phyloP scores from a whole-genome alignment of 75 land plant species.

The Selaginella moellendorffii region DNA sequence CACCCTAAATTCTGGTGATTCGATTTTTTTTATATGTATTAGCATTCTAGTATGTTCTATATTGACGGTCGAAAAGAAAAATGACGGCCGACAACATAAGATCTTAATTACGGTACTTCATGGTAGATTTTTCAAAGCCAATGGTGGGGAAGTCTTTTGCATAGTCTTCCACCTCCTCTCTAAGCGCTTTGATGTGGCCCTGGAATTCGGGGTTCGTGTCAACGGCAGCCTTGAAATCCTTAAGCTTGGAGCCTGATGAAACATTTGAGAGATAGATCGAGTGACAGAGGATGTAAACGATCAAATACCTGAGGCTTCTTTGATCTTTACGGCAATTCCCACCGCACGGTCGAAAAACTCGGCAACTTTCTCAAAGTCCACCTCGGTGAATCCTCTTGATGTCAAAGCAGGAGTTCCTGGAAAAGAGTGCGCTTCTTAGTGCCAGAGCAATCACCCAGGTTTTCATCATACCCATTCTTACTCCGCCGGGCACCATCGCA shows the following conservation, averaged over 20 bases:
- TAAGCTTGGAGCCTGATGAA: constrained; percentile 77
- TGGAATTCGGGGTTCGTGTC: constrained; percentile 33
- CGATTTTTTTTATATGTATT: no score
- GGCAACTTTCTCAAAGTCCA: constrained; percentile 86
- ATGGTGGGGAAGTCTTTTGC: constrained; percentile 94
- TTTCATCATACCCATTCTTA: constrained; percentile 65
- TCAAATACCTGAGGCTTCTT: constrained; percentile 48
- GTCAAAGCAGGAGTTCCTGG: constrained; percentile 95
- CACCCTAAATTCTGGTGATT: no score
- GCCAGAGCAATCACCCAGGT: not conserved
- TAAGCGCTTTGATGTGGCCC: constrained; percentile 55
- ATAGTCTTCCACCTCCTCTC: constrained; percentile 67
- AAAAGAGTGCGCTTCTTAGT: not conserved
- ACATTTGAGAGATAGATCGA: constrained; percentile 4
- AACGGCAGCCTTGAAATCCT: constrained; percentile 78
- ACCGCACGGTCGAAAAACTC: constrained; percentile 81
- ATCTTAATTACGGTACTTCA: constrained; percentile 45
- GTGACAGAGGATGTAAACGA: no score
- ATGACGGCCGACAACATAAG: no score
- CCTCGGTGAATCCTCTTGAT: constrained; percentile 83
- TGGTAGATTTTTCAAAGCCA: constrained; percentile 83
- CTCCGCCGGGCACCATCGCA: constrained; percentile 98
- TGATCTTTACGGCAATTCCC: constrained; percentile 58
- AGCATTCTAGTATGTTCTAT: no score
- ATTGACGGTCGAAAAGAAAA: no score